Evolutionary conservation across 352 stramenopile genomes (phyloP).

Genomic region (Globisporangium nagaii): DNA sequence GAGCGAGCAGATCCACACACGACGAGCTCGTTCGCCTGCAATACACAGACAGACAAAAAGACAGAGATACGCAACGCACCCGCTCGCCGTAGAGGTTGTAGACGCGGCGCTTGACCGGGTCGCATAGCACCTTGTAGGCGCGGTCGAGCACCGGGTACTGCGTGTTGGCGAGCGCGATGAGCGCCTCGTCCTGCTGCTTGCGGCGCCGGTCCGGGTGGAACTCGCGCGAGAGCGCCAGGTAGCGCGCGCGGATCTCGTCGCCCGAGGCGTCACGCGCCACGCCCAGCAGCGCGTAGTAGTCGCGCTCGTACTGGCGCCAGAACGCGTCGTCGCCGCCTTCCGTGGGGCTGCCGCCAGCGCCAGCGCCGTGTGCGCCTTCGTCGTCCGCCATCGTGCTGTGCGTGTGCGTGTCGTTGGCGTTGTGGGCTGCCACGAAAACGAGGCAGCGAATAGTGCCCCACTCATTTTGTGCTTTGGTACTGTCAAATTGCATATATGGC

Average conservation of each 20-base stretch:
- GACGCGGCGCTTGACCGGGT: conserved; percentile 54
- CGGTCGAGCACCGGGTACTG: conserved; percentile 77
- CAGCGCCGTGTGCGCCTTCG: neutral
- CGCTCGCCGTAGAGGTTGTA: conserved; percentile 80
- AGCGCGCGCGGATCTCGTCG: conserved; percentile 67
- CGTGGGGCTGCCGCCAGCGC: neutral
- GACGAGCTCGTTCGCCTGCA: conserved; percentile 1
- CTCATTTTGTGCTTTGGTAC: too few relatives aligned
- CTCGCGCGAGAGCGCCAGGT: conserved; percentile 69
- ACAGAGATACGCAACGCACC: conserved; percentile 10
- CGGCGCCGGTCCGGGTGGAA: conserved; percentile 78
- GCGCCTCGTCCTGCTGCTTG: conserved; percentile 34
- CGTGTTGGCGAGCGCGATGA: conserved; percentile 61
- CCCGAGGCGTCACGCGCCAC: conserved; percentile 44
- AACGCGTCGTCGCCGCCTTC: conserved; percentile 19
- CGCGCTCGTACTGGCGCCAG: conserved; percentile 59
- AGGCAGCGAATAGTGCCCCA: conserved; percentile 1
- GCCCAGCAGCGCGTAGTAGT: conserved; percentile 83
- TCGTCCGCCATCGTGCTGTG: conserved; percentile 2
- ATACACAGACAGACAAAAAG: conserved; percentile 1
- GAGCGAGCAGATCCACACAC: neutral
- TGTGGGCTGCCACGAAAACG: conserved; percentile 2
- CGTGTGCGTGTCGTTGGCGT: neutral
- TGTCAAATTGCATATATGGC: too few relatives aligned
- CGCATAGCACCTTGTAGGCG: conserved; percentile 78